phyloP scores from a whole-genome alignment of 2,329 filamentous ascomycete species.

The Lecanicillium sp. region DNA sequence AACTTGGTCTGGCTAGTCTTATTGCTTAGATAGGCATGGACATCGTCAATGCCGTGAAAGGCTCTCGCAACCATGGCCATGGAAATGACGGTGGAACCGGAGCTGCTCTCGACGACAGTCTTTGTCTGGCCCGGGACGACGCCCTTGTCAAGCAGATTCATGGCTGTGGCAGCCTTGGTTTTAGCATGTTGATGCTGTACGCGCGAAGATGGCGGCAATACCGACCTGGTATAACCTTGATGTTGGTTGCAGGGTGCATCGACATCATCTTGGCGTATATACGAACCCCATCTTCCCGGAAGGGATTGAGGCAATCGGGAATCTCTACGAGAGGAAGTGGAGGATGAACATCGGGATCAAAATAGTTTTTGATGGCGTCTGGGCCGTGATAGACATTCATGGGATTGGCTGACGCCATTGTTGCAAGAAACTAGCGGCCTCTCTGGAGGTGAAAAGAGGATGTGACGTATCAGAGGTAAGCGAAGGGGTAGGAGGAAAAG shows the following conservation, averaged over 20 bases:
- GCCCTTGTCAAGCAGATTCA: slow-evolving; percentile 40
- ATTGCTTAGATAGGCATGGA: slow-evolving; percentile 40
- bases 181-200: not conserved
- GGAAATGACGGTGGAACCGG: slow-evolving; percentile 53
- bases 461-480: not conserved
- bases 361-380: slow-evolving; percentile 47
- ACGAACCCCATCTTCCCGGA: slow-evolving; percentile 45
- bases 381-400: slow-evolving; percentile 48
- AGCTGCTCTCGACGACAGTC: slow-evolving; percentile 51
- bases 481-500: not conserved
- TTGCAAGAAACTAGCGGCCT: slow-evolving; percentile 4
- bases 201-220: not conserved
- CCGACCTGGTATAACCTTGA: slow-evolving; percentile 51
- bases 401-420: slow-evolving; percentile 16
- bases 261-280: slow-evolving; percentile 60
- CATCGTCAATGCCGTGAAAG: slow-evolving; percentile 29
- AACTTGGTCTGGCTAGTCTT: slow-evolving; percentile 28
- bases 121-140: slow-evolving; percentile 36
- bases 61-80: slow-evolving; percentile 33
- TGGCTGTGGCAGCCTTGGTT: slow-evolving; percentile 19
- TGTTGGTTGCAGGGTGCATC: slow-evolving; percentile 52
- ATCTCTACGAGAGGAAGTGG: slow-evolving; percentile 53
- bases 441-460: not conserved
- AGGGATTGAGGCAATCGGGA: slow-evolving; percentile 47
- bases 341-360: slow-evolving; percentile 47